Percentiles rank a stretch among this genome's conserved stretches.
Conservation (phyloP, 495 filamentous ascomycete species). For the Trichoderma asperelloides region DNA sequence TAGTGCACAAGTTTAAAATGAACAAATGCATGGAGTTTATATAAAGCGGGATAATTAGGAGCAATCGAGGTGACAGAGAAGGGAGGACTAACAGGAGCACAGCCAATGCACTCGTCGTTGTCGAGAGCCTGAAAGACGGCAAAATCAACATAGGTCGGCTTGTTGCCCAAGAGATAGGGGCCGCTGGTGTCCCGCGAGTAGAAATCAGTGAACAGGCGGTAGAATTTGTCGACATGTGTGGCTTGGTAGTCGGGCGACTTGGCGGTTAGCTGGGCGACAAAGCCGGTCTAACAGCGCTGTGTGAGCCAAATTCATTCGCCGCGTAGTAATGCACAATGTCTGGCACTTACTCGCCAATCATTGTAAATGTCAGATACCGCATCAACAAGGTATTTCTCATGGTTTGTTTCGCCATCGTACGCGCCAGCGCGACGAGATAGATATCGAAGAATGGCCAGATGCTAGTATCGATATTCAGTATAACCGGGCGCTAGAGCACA, state of each 20-base stretch:
- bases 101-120: neutral
- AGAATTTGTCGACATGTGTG: neutral
- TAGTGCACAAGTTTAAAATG: neutral
- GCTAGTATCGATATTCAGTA: neutral
- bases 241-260: neutral
- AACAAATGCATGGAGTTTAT: neutral
- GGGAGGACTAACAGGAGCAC: neutral
- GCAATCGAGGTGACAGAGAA: neutral
- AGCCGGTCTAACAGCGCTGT: neutral
- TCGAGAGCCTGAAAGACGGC: neutral
- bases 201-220: neutral
- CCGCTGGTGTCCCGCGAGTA: neutral
- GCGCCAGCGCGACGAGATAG: neutral
- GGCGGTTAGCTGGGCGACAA: neutral
- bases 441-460: slow-evolving; percentile 3
- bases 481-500: neutral
- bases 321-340: neutral
- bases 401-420: neutral
- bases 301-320: neutral
- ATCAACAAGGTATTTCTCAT: neutral
- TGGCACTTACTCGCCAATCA: slow-evolving; percentile 1
- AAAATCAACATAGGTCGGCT: neutral
- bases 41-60: neutral
- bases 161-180: neutral
- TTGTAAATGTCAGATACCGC: neutral